phyloP scores from a whole-genome alignment of 2,329 filamentous ascomycete species.

The Madurella fahalii region DNA sequence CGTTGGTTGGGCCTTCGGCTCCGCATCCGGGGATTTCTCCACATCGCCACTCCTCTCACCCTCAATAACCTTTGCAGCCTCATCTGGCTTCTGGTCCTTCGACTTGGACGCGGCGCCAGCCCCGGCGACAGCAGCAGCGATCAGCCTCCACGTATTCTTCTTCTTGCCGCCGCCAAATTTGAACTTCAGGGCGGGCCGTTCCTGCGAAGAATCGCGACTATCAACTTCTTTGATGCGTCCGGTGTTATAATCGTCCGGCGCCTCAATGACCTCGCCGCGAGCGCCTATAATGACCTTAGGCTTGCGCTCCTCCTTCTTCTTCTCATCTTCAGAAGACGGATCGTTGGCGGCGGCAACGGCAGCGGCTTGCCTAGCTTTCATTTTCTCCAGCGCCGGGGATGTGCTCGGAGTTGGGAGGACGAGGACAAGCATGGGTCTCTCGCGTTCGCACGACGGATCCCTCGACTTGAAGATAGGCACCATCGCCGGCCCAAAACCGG shows the following conservation, averaged over 20 bases:
- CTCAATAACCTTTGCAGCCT: slow-evolving; percentile 10
- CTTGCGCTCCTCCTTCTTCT: slow-evolving; percentile 19
- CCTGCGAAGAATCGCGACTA: slow-evolving; percentile 43
- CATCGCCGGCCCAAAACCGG: slow-evolving; percentile 25
- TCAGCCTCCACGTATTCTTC: slow-evolving; percentile 45
- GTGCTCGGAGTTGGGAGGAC: slow-evolving; percentile 56
- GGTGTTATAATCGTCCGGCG: slow-evolving; percentile 34
- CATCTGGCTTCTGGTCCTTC: slow-evolving; percentile 12
- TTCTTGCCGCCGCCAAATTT: slow-evolving; percentile 11
- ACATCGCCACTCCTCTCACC: slow-evolving; percentile 4
- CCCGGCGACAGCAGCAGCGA: slow-evolving; percentile 47
- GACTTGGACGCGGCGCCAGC: slow-evolving; percentile 25
- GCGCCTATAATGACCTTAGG: slow-evolving; percentile 35
- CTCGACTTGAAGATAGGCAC: slow-evolving; percentile 40
- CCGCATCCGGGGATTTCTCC: slow-evolving; percentile 5
- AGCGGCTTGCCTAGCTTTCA: slow-evolving; percentile 24
- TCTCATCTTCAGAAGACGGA: slow-evolving; percentile 22
- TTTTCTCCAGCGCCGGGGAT: slow-evolving; percentile 47
- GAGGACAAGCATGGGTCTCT: slow-evolving; percentile 57
- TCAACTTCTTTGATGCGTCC: slow-evolving; percentile 43
- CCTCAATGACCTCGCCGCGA: slow-evolving; percentile 41
- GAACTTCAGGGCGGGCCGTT: slow-evolving; percentile 12
- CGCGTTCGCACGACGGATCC: slow-evolving; percentile 52
- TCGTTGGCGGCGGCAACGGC: slow-evolving; percentile 19
- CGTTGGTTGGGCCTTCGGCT: neutral